Base-by-base conservation (phyloP, 306 rosid species). In the Lagenaria siceraria region DNA sequence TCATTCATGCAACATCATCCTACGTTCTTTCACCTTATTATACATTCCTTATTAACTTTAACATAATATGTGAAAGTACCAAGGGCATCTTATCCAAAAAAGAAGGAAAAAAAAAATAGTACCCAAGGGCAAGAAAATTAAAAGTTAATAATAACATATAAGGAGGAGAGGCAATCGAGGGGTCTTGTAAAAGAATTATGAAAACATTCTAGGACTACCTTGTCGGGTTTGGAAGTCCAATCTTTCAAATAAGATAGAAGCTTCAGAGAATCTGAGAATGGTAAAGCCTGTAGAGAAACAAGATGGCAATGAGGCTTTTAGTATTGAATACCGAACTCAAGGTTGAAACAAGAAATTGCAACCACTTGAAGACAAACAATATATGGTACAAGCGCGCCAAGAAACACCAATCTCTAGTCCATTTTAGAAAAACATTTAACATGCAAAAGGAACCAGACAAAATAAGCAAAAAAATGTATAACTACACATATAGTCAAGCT, bases 211-310 rank as follows among this genome's bases (percentile, higher is more conserved):
- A 46, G 65, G 31, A 25, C 55, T 25, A 94, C 98, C 98, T 95
- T 95, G 60, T 90, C 96, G n/a, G 88, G 87, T 80, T 92, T 84
- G 54, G 88, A 82, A 79, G 85, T 83, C 98, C 98, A 95, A 71
- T 89, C 89, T 85, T 95, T 95, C 84, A 88, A 86, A 90, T 89
- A 90, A 33, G 94, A 82, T 76, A 92, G 70, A 77, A 95, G 90
- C 82, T 87, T 92, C 83, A 95, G 84, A 56, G 97, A 93, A 81
- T 94, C 98, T 21, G 98, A 82, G 81, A 95, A 95, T 5, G 98
- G 91, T 79, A 95, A 85, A 80, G 95, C 90, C 98, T 95, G 89
- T 83, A 90, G 35, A 77, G 59, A 51, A 73, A 73, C 42, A 10
- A n/a, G 19, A 29, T 17, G 42, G 76, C 38, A 52, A 54, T 31